Percentiles rank a stretch among this genome's conserved stretches.
phyloP scores from a whole-genome alignment of 768 basidiomycete species.

The Neoboletus subvelutipes region DNA sequence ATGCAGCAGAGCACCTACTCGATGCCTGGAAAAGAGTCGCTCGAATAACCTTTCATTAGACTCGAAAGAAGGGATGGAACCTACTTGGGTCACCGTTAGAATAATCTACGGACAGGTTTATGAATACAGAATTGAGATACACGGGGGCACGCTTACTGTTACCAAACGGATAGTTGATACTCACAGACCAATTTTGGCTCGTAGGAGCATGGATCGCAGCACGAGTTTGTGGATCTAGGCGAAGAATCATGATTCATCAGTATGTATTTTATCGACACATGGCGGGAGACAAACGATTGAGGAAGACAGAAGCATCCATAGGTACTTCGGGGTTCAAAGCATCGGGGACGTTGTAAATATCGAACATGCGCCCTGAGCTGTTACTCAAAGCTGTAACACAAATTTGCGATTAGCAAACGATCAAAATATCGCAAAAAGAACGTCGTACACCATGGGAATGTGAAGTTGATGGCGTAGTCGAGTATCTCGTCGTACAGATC shows the following conservation, averaged over 20 bases:
- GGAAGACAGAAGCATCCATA: constrained; percentile 53
- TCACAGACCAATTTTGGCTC: constrained; percentile 45
- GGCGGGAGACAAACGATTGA: constrained; percentile 51
- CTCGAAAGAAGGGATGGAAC: constrained; percentile 5
- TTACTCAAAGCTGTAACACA: constrained; percentile 18
- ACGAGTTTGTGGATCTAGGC: constrained; percentile 50
- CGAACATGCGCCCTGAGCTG: constrained; percentile 36
- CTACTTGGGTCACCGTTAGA: constrained; percentile 33
- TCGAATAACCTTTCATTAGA: not conserved
- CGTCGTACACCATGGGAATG: constrained; percentile 56
- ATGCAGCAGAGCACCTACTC: constrained; percentile 28
- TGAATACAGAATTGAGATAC: not conserved
- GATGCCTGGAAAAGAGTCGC: constrained; percentile 23
- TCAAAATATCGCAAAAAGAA: not conserved
- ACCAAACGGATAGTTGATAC: constrained; percentile 37
- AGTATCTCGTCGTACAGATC: constrained; percentile 61
- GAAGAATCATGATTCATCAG: not conserved
- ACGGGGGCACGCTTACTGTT: constrained; percentile 21
- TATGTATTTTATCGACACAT: not conserved
- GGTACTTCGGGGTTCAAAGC: constrained; percentile 51
- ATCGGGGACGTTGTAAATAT: constrained; percentile 56
- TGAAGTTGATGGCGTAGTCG: constrained; percentile 73
- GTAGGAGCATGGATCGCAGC: constrained; percentile 68
- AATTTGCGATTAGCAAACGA: constrained; percentile 2
- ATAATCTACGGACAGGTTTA: constrained; percentile 14